Percentiles rank a stretch among this genome's conserved stretches.
phyloP scores from a whole-genome alignment of 73 alveolate species.

The Uronychia setigera region DNA sequence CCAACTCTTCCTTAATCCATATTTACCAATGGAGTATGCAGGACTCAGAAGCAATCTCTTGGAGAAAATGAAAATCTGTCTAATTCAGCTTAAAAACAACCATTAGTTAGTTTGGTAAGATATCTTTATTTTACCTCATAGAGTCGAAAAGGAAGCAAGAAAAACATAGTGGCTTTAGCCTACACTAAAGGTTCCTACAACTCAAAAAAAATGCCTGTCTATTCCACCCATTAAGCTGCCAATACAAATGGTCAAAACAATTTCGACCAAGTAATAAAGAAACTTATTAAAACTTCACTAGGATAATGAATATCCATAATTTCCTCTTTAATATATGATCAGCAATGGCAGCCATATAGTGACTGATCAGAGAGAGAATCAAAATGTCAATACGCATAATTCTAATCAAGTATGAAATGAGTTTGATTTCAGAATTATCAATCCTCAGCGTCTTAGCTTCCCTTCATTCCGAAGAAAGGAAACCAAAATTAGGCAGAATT shows the following conservation, averaged over 20 bases:
- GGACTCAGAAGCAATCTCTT: neutral
- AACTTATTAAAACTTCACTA: neutral
- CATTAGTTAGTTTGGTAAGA: neutral
- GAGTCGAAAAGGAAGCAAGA: neutral
- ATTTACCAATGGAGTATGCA: too few species aligned
- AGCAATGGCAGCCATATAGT: neutral
- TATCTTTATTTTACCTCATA: neutral
- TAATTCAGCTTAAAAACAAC: neutral
- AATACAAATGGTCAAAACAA: too few species aligned
- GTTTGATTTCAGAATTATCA: neutral
- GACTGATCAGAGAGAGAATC: neutral
- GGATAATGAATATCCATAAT: neutral
- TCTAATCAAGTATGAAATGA: neutral
- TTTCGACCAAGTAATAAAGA: neutral
- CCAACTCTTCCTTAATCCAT: neutral
- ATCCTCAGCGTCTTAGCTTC: neutral
- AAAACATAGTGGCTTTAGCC: neutral
- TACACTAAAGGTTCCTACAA: neutral
- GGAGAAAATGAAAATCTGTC: neutral
- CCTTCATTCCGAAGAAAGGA: neutral
- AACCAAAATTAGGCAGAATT: too few species aligned
- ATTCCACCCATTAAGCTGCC: too few species aligned
- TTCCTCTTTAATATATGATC: neutral
- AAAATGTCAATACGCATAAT: neutral
- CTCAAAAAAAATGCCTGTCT: neutral